Evolutionary conservation across 257 asterid species (phyloP), one percentile per base, ranked within the genome.

Genomic region (Thymus mandschuricus): DNA sequence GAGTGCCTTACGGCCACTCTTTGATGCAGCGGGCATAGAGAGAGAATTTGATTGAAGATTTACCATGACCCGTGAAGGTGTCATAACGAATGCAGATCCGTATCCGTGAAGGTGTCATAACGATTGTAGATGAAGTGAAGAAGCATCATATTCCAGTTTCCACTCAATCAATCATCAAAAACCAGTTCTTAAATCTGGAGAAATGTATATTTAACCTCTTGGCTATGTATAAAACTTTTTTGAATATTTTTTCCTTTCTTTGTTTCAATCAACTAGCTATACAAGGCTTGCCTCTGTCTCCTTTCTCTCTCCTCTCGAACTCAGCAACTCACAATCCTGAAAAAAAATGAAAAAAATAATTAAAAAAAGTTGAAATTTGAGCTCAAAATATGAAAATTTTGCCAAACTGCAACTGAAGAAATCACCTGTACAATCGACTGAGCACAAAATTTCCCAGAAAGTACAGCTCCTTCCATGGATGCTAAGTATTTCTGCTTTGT

Each of bases 381-480:
- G 10, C 64, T 69, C 34, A 55, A n/a, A 49, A 30, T 5, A 59
- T 61, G 10, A 38, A 6, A n/a, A n/a, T 13, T 7, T 31, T 2
- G 10, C 35, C 59, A 2, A 13, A 50, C 11, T 38, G 73, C 43
- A 6, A 70, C 30, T 6, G 79, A 66, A 45, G 64, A 75, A 9
- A 66, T 79, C 60, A 90, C 99, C 96, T 89, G 91, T 64, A 87
- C 89, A 87, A 95, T 92, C 57, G 99, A 92, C 81, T 89, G 96
- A 31, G 96, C 98, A 70, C 99, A 95, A 43, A 92, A 88, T 84
- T 95, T 95, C 80, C 99, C 99, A 0, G 99, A 95, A 31, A 95
- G 77, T 61, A 95, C 99, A 5, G 97, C 98, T 8, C 99, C 99
- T 88, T 95, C 99, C 99, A 95, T 95, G 6, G 98, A 92, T 13